Percentiles rank a stretch among this genome's conserved stretches.
Evolutionary conservation across 106 monocot species (phyloP).

Genomic region (Allium cepa): DNA sequence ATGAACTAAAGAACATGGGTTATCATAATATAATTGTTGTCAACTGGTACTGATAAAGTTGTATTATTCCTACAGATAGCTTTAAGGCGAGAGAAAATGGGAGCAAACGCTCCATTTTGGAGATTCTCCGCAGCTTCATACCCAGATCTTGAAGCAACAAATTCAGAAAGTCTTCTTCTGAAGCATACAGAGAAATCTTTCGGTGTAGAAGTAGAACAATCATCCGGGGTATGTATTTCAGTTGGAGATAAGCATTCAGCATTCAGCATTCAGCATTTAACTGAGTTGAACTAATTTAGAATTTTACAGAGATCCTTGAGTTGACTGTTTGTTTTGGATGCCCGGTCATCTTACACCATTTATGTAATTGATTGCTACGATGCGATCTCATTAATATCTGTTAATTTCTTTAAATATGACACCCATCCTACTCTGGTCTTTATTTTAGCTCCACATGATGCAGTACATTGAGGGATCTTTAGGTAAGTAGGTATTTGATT

Average conservation of each 20-base stretch:
- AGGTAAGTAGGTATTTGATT: no score
- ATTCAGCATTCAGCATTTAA: not conserved
- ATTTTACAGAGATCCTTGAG: no score
- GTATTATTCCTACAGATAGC: conserved; percentile 56
- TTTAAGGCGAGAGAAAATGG: conserved; percentile 85
- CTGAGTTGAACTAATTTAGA: no score
- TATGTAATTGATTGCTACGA: no score
- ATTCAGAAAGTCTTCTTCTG: conserved; percentile 24
- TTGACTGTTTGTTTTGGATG: no score
- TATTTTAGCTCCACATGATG: no score
- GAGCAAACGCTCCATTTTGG: conserved; percentile 84
- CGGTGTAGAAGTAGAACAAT: conserved; percentile 24
- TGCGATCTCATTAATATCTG: no score
- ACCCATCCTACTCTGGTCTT: no score
- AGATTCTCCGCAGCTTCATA: conserved; percentile 95
- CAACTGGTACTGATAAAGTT: not conserved
- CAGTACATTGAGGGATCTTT: no score
- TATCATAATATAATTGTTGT: not conserved
- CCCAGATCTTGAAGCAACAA: conserved; percentile 58
- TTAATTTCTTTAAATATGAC: no score
- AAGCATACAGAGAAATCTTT: conserved; percentile 14
- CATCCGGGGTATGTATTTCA: conserved; percentile 40
- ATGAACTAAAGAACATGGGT: not conserved
- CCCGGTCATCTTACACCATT: no score
- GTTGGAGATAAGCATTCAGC: no score